phyloP scores from a whole-genome alignment of 2,329 filamentous ascomycete genomes.

The Ceratocystis alfenasii region DNA sequence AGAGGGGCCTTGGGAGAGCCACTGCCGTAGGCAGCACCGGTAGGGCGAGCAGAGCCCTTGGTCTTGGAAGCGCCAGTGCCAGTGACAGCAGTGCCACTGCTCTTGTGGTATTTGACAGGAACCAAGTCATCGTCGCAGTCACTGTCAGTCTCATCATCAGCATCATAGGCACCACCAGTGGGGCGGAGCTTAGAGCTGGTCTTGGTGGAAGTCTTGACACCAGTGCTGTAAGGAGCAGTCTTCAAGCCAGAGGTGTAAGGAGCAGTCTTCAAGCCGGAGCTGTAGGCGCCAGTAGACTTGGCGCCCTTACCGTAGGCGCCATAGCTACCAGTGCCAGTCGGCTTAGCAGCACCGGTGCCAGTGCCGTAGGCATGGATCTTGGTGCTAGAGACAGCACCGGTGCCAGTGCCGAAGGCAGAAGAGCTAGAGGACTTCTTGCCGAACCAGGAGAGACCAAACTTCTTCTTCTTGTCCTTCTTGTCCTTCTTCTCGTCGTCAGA shows the following conservation, averaged over 20 bases:
- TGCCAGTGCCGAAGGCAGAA: not conserved
- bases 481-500: conserved; percentile 11
- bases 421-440: not conserved
- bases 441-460: not conserved
- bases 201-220: conserved; percentile 3
- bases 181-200: conserved; percentile 4
- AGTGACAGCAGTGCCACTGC: not conserved
- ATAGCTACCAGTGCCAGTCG: not conserved
- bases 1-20: too few species aligned
- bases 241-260: conserved; percentile 7
- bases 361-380: not conserved
- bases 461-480: not conserved
- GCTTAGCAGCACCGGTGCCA: not conserved
- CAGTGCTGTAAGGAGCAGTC: conserved; percentile 9
- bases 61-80: not conserved
- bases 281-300: conserved; percentile 3
- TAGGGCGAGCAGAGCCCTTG: not conserved
- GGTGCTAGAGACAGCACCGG: not conserved
- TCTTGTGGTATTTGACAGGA: not conserved
- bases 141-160: not conserved
- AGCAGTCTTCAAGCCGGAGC: conserved; percentile 3
- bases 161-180: not conserved
- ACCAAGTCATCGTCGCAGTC: not conserved
- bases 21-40: not conserved
- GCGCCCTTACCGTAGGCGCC: not conserved